A percentile compares a stretch with the other conserved stretches of the same genome.
Conservation (phyloP, 2,329 filamentous ascomycete genomes). For the Aspergillus thermomutatus region DNA sequence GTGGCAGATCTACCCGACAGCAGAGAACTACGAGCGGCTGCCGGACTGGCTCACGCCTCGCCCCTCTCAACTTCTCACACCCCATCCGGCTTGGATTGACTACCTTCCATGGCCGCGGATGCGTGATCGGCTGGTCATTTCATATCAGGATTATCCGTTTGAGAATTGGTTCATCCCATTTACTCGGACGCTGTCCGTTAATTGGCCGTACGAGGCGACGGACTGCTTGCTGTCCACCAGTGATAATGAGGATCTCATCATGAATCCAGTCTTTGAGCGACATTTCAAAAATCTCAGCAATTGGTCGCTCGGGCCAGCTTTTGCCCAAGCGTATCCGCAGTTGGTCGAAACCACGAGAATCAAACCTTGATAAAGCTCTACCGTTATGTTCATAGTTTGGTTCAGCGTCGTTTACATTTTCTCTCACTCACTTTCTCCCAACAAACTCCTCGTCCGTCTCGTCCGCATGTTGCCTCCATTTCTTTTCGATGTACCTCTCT, state of each 20-base stretch:
- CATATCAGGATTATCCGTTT: conserved; percentile 60
- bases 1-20: conserved; percentile 77
- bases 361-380: conserved; percentile 16
- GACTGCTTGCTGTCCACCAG: conserved; percentile 61
- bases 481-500: background rate
- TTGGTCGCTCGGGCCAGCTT: conserved; percentile 73
- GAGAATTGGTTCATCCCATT: conserved; percentile 82
- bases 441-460: too few relatives aligned
- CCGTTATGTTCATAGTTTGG: background rate
- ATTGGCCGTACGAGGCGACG: conserved; percentile 77
- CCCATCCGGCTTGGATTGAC: conserved; percentile 80
- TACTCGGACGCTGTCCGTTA: conserved; percentile 70
- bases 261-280: conserved; percentile 82
- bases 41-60: conserved; percentile 70
- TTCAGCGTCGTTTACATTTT: too few relatives aligned
- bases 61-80: conserved; percentile 60
- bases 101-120: conserved; percentile 75
- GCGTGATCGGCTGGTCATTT: conserved; percentile 62
- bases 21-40: conserved; percentile 73
- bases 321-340: conserved; percentile 62
- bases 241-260: conserved; percentile 62
- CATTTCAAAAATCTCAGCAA: conserved; percentile 73
- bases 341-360: conserved; percentile 45
- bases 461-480: too few relatives aligned
- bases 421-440: too few relatives aligned